Evolutionary conservation across 192 early-diverging fungal genomes (phyloP), one percentile per base, ranked within the genome.

Genomic region (Backusella morwellensis): DNA sequence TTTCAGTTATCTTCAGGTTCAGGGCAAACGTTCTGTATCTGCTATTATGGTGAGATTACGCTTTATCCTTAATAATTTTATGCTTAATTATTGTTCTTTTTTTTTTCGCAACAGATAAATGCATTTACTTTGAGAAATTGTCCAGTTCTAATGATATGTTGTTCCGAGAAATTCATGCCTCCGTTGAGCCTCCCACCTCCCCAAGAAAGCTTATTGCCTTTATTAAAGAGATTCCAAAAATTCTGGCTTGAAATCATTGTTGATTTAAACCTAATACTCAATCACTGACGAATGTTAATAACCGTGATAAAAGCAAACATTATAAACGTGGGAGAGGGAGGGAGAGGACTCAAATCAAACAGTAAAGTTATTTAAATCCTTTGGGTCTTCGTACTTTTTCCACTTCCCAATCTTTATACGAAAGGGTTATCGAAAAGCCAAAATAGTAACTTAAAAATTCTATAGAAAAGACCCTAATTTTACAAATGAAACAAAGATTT

Each of bases 331-430:
- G 17, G 11, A 68, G 66, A 68, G 29, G 66, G 35, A 68, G 32
- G 11, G 35, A 68, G 19, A 38, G 34, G 34, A 38, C 67, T 68
- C 14, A 68, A 68, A 68, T 38, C 67, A 68, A 11, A 68, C 35
- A 38, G 67, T 68, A 68, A 68, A 68, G 9, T 35, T 68, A 68
- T 68, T 35, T 38, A 35, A 68, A 68, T 68, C 67, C 67, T 68
- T 35, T 68, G 38, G 35, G 36, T 35, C 67, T 68, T 68, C 35
- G 67, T 68, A 17, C 66, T 29, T 67, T 67, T 67, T 67, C 32
- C 66, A 67, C 29, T 67, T 67, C 12, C 66, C 12, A 67, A 38
- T 38, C 36, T 38, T 9, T 0, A 6, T 38, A 38, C 8, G 36
- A 38, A 38, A 9, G 36, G 36, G 36, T 1, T 32, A 32, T 3